phyloP scores from a whole-genome alignment of 2,329 filamentous ascomycete species.

The Ophiostoma populinum region DNA sequence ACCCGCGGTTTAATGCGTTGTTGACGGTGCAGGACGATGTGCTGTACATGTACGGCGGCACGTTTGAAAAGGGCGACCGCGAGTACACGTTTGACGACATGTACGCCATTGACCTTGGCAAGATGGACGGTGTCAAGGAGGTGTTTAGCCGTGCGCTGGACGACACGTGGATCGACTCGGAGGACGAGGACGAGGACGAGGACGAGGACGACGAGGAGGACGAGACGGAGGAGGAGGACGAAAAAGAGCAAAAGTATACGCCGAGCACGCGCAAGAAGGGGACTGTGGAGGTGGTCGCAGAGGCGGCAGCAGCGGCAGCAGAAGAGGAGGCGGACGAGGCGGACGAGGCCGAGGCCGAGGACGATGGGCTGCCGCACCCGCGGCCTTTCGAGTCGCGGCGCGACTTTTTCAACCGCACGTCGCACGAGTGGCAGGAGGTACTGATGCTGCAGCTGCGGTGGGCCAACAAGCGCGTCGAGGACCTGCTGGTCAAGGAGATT shows the following conservation, averaged over 20 bases:
- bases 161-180: slow-evolving; percentile 60
- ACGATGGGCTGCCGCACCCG: slow-evolving; percentile 61
- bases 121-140: slow-evolving; percentile 85
- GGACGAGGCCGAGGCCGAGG: slow-evolving; percentile 26
- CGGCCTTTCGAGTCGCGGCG: slow-evolving; percentile 76
- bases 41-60: slow-evolving; percentile 88
- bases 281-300: slow-evolving; percentile 23
- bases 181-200: slow-evolving; percentile 42
- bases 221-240: slow-evolving; percentile 30
- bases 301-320: slow-evolving; percentile 28
- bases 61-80: slow-evolving; percentile 83
- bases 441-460: slow-evolving; percentile 59
- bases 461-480: slow-evolving; percentile 48
- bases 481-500: slow-evolving; percentile 71
- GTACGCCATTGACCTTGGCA: slow-evolving; percentile 84
- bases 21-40: slow-evolving; percentile 82
- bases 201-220: slow-evolving; percentile 38
- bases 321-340: slow-evolving; percentile 26
- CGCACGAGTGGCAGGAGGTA: slow-evolving; percentile 77
- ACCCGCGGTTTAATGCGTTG: slow-evolving; percentile 79
- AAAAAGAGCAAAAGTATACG: slow-evolving; percentile 25
- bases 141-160: slow-evolving; percentile 65
- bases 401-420: slow-evolving; percentile 82
- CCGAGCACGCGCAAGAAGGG: slow-evolving; percentile 41
- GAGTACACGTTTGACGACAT: slow-evolving; percentile 95